A percentile compares a stretch with the other conserved stretches of the same genome.
Evolutionary conservation across 805 yeast genomes (phyloP).

Genomic region (Yamadazyma nakazawae): DNA sequence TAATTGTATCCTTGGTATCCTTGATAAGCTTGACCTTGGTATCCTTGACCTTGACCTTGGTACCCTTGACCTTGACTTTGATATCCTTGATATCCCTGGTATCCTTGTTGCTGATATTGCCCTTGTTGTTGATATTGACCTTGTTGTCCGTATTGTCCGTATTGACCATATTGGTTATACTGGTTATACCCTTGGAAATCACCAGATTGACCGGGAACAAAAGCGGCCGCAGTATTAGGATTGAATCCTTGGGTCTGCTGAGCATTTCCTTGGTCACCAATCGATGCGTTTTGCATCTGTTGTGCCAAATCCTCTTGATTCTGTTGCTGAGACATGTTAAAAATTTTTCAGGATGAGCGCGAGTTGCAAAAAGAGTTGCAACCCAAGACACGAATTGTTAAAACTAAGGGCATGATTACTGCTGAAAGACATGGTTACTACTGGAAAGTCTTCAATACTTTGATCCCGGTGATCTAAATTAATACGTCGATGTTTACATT

Average conservation of each 20-base stretch:
- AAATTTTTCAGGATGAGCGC: constrained; percentile 10
- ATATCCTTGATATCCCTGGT: constrained; percentile 10
- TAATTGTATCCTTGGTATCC: constrained; percentile 12
- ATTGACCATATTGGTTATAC: constrained; percentile 13
- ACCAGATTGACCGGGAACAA: constrained; percentile 41
- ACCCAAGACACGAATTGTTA: no score
- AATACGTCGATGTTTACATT: neutral
- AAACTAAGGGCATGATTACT: no score
- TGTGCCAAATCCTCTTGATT: constrained; percentile 37
- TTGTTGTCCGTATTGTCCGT: constrained; percentile 15
- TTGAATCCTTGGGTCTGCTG: constrained; percentile 34
- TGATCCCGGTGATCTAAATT: no score
- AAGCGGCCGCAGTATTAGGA: constrained; percentile 48
- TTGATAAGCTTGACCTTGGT: constrained; percentile 4
- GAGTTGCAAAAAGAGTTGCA: neutral
- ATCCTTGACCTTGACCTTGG: constrained; percentile 6
- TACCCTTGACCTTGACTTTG: constrained; percentile 14
- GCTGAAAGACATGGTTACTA: no score
- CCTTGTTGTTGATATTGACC: constrained; percentile 7
- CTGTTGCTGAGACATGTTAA: constrained; percentile 28
- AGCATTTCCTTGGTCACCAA: constrained; percentile 27
- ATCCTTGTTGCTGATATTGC: constrained; percentile 13
- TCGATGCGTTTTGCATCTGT: constrained; percentile 41
- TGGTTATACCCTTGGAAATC: constrained; percentile 4
- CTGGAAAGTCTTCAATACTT: no score